A percentile compares a stretch with the other conserved stretches of the same genome.
Conservation (phyloP, 2,329 filamentous ascomycete genomes). For the Diatrype stigma region DNA sequence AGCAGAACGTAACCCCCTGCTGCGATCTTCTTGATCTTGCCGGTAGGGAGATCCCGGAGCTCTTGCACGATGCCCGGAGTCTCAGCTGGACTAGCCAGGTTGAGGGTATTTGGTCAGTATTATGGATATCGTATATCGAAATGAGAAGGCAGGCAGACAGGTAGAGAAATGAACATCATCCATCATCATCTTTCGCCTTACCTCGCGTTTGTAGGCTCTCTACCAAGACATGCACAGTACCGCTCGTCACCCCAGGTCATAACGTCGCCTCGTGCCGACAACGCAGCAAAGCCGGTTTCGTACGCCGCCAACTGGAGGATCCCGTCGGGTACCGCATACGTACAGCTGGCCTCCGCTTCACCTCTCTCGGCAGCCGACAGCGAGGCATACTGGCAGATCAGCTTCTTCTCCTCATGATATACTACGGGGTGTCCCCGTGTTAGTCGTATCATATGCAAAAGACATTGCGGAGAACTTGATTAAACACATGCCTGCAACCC, state of each 20-base stretch:
- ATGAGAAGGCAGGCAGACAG: conserved; percentile 2
- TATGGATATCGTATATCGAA: conserved; percentile 1
- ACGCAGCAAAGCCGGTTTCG: conserved; percentile 45
- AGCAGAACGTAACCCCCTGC: conserved; percentile 55
- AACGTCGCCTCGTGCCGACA: conserved; percentile 41
- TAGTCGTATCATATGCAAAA: no score
- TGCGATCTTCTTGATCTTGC: conserved; percentile 48
- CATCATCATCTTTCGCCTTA: conserved; percentile 14
- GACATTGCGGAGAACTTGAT: no score
- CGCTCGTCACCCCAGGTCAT: conserved; percentile 56
- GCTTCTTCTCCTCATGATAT: conserved; percentile 18
- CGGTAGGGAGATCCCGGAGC: conserved; percentile 47
- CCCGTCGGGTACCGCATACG: conserved; percentile 20
- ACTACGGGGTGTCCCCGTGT: conserved; percentile 4
- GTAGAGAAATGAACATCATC: neutral
- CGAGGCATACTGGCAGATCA: conserved; percentile 25
- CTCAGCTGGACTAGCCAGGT: conserved; percentile 36
- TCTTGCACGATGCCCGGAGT: conserved; percentile 43
- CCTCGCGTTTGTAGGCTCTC: conserved; percentile 37
- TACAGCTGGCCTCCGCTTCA: conserved; percentile 11
- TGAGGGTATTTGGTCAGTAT: no score
- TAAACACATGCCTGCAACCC: conserved; percentile 29
- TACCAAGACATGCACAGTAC: conserved; percentile 53
- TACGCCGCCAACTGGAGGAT: conserved; percentile 42
- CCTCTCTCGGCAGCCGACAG: conserved; percentile 3